Evolutionary conservation across 2,329 filamentous ascomycete genomes (phyloP).

Genomic region (Rhytidhysteron rufulum): DNA sequence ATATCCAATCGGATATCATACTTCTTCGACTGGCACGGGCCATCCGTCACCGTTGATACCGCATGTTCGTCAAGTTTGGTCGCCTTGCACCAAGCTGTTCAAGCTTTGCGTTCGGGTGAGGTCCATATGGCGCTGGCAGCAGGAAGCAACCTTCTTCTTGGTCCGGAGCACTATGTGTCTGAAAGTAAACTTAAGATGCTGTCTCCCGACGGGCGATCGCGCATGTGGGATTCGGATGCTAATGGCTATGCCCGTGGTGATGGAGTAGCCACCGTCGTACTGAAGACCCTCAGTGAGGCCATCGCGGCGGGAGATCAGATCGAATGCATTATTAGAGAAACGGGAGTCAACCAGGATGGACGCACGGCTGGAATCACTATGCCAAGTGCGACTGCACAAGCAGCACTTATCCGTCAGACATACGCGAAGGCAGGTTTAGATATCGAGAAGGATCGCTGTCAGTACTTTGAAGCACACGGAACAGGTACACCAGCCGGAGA

Average conservation of each 20-base stretch:
- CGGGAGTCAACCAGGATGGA: slow-evolving; percentile 38
- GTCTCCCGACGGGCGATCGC: slow-evolving; percentile 12
- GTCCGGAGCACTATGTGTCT: slow-evolving; percentile 11
- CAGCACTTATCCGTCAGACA: slow-evolving; percentile 28
- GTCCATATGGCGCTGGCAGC: slow-evolving; percentile 4
- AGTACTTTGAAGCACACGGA: slow-evolving; percentile 40
- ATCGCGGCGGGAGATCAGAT: slow-evolving; percentile 42
- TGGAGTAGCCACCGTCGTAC: slow-evolving; percentile 44
- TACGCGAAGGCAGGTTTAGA: slow-evolving; percentile 36
- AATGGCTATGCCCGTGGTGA: slow-evolving; percentile 50
- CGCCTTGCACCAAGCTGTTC: slow-evolving; percentile 15
- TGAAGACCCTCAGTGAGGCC: slow-evolving; percentile 48
- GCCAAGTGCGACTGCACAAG: slow-evolving; percentile 34
- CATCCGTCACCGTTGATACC: slow-evolving; percentile 30
- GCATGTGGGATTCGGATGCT: slow-evolving; percentile 28
- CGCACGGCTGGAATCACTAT: slow-evolving; percentile 28
- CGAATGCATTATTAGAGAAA: slow-evolving; percentile 30
- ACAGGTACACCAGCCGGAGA: slow-evolving; percentile 38
- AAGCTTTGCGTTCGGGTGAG: slow-evolving; percentile 2
- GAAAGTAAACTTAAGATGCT: slow-evolving; percentile 16
- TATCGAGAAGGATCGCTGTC: slow-evolving; percentile 9
- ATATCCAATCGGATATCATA: slow-evolving; percentile 27
- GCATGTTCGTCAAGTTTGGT: slow-evolving; percentile 26
- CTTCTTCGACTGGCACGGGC: slow-evolving; percentile 28
- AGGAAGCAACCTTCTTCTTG: slow-evolving; percentile 16